Conservation (phyloP, 2,329 filamentous ascomycete species). For the Xylaria sp. region DNA sequence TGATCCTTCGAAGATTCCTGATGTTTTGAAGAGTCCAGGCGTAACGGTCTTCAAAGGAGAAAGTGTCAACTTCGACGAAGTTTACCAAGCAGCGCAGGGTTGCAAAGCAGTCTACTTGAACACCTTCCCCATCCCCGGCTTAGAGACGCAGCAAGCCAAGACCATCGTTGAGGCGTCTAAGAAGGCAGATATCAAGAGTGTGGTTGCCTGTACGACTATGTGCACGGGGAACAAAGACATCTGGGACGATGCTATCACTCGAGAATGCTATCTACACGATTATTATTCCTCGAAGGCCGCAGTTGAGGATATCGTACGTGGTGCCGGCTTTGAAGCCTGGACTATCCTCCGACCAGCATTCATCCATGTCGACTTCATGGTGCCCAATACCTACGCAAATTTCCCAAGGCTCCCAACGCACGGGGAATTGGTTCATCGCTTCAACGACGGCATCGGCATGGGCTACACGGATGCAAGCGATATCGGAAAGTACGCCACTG, state of each 20-base stretch:
- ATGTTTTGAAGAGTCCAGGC: constrained; percentile 41
- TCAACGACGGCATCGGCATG: constrained; percentile 41
- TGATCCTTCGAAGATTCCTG: constrained; percentile 48
- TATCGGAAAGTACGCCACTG: constrained; percentile 50
- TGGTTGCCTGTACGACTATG: constrained; percentile 47
- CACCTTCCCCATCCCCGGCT: constrained; percentile 39
- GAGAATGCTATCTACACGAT: constrained; percentile 34
- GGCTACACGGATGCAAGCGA: constrained; percentile 49
- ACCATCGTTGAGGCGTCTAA: constrained; percentile 49
- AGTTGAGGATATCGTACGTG: constrained; percentile 51
- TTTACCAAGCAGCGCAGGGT: constrained; percentile 50
- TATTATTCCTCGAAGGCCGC: constrained; percentile 55
- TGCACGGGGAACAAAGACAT: constrained; percentile 33
- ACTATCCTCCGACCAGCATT: constrained; percentile 51
- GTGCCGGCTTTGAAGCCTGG: constrained; percentile 47
- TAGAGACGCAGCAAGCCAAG: constrained; percentile 49
- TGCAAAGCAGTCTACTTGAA: constrained; percentile 48
- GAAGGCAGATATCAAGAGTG: constrained; percentile 48
- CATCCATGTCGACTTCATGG: constrained; percentile 47
- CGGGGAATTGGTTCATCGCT: constrained; percentile 47
- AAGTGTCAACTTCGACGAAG: constrained; percentile 48
- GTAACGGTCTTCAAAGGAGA: constrained; percentile 54
- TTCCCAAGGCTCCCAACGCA: constrained; percentile 46
- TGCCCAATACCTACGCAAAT: constrained; percentile 43
- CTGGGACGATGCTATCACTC: constrained; percentile 42